Evolutionary conservation across 495 filamentous ascomycete genomes (phyloP), one percentile per base, ranked within the genome.

Genomic region (Astrothelium subdiscretum): DNA sequence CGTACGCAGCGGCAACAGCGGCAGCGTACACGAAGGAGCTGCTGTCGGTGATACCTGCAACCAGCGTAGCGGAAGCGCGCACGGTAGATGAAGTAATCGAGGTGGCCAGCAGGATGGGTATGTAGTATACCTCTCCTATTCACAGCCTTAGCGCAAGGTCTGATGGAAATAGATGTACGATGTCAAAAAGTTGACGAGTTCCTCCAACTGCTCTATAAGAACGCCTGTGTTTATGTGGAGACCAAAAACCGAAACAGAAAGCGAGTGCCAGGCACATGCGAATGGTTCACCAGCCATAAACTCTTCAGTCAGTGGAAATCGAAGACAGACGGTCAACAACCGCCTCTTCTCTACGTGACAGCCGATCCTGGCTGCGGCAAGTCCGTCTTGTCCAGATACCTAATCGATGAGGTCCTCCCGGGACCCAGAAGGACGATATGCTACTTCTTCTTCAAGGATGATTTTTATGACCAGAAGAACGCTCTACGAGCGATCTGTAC

Each of bases 371-470:
- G 81, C 1, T 82, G 79, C 63, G 81, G 81, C 6, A 84, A 83
- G 65, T 81, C 81, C 2, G 80, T 81, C 6, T 61, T 82, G 31
- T 68, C 77, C 3, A 79, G 69, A 60, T 72, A 74, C 32, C 65
- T 84, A 0, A 62, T 80, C 1, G 76, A 84, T 58, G 22, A 26
- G 20, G 31, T 54, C 10, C 15, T 54, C 4, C 48, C 48, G 12
- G 64, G 27, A 6, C 69, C 1, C 51, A 73, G 5, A 60, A 48
- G 24, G 65, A 26, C 6, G 68, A 69, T 66, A 5, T 81, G 79
- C 60, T 82, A 80, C 66, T 85, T 83, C 70, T 84, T 84, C 66
- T 83, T 86, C 71, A 83, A 83, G 59, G 80, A 83, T 40, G 76
- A 78, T 62, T 73, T 74, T 48, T 67, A 70, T 10, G 73, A 80